Percentiles rank a stretch among this genome's conserved stretches.
Evolutionary conservation across 495 filamentous ascomycete genomes (phyloP).

Genomic region (Neurospora cerealis): DNA sequence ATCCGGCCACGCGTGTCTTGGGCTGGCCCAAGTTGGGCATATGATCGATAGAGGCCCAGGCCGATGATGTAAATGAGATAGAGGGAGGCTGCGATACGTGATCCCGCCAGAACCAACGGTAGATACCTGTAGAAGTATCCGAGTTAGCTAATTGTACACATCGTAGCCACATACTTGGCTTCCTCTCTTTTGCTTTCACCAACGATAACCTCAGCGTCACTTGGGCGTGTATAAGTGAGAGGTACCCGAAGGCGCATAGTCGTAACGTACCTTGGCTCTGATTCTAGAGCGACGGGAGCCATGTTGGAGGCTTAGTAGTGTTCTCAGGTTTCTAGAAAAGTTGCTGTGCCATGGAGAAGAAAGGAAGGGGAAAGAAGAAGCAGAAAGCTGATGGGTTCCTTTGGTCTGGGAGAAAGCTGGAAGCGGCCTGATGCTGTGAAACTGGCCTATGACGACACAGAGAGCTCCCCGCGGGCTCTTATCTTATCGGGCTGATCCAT

Average conservation of each 20-base stretch:
- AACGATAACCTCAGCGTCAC: neutral
- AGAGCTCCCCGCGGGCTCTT: neutral
- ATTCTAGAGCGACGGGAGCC: slow-evolving; percentile 24
- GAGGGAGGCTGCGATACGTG: slow-evolving; percentile 23
- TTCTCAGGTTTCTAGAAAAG: neutral
- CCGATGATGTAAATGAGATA: slow-evolving; percentile 29
- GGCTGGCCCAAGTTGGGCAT: slow-evolving; percentile 34
- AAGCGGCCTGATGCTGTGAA: neutral
- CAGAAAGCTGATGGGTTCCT: neutral
- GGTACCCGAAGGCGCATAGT: neutral
- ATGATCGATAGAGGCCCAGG: slow-evolving; percentile 32
- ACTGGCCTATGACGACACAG: neutral
- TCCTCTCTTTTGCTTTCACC: neutral
- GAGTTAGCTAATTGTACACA: neutral
- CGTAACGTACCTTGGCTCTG: slow-evolving; percentile 20
- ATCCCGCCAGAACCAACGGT: slow-evolving; percentile 27
- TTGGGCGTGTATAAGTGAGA: neutral
- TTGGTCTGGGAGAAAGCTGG: neutral
- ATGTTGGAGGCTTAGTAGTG: slow-evolving; percentile 6
- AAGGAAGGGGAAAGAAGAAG: neutral
- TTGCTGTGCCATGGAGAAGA: neutral
- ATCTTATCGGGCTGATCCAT: neutral
- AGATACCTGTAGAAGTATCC: slow-evolving; percentile 21
- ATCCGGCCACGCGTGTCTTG: slow-evolving; percentile 36
- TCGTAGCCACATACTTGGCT: neutral